Evolutionary conservation across 495 filamentous ascomycete genomes (phyloP).

Genomic region (Penicillium fimorum): DNA sequence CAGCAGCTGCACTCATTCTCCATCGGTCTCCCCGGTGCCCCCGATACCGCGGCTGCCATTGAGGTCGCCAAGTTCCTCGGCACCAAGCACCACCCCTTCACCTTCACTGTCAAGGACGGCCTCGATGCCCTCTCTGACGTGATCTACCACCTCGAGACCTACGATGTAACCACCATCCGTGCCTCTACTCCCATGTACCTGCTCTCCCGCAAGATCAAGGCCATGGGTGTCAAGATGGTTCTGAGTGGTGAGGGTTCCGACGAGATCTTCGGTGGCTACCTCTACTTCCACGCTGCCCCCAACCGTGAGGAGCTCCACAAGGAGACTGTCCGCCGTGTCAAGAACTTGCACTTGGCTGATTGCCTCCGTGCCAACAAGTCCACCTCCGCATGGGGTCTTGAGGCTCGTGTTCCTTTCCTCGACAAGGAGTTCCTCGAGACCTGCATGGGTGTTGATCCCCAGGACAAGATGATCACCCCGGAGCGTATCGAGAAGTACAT

Average conservation of each 20-base stretch:
- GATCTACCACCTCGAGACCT: constrained; percentile 96
- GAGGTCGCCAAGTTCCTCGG: constrained; percentile 94
- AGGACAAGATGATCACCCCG: constrained; percentile 91
- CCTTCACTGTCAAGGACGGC: constrained; percentile 95
- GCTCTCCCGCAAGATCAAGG: constrained; percentile 96
- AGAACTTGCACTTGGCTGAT: constrained; percentile 93
- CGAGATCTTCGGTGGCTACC: constrained; percentile 97
- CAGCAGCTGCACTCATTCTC: constrained; percentile 98
- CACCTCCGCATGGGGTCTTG: constrained; percentile 96
- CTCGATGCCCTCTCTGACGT: constrained; percentile 95
- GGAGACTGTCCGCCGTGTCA: constrained; percentile 87
- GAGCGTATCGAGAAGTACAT: constrained; percentile 97
- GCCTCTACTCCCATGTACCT: constrained; percentile 99
- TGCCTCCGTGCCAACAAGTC: constrained; percentile 98
- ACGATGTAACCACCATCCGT: constrained; percentile 97
- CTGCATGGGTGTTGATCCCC: constrained; percentile 87
- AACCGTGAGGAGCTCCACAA: constrained; percentile 87
- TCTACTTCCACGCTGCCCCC: constrained; percentile 96
- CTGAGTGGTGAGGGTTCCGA: constrained; percentile 94
- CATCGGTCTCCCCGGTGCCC: constrained; percentile 87
- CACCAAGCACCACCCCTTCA: constrained; percentile 96
- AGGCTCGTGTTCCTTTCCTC: constrained; percentile 96
- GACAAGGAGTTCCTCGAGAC: constrained; percentile 94
- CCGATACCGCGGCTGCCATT: constrained; percentile 83
- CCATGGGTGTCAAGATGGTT: constrained; percentile 99